Conservation (phyloP, 2,329 filamentous ascomycete species). For the Phyllosticta capitalensis region DNA sequence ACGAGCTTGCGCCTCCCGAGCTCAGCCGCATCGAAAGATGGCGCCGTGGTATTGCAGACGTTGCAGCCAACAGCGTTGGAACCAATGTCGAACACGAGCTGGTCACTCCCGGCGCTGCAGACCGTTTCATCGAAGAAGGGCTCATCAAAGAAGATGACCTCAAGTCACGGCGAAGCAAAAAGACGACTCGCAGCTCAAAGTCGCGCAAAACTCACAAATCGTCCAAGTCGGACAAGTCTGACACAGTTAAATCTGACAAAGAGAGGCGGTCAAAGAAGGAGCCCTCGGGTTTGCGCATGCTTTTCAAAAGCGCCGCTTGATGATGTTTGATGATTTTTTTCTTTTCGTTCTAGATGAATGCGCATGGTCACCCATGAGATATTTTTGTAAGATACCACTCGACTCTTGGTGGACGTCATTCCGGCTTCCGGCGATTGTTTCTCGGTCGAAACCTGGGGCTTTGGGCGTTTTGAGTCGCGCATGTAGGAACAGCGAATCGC, state of each 20-base stretch:
- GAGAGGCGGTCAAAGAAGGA: constrained; percentile 31
- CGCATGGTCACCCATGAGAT: background rate
- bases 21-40: constrained; percentile 52
- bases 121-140: constrained; percentile 36
- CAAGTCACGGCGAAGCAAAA: constrained; percentile 26
- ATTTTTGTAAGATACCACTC: background rate
- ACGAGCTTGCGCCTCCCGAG: constrained; percentile 49
- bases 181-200: constrained; percentile 16
- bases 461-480: background rate
- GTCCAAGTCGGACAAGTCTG: constrained; percentile 19
- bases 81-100: constrained; percentile 58
- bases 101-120: constrained; percentile 48
- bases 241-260: constrained; percentile 23
- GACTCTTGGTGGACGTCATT: background rate
- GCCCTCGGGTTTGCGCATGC: constrained; percentile 31
- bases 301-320: constrained; percentile 25
- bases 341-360: background rate
- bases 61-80: constrained; percentile 42
- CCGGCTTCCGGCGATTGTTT: background rate
- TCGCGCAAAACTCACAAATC: constrained; percentile 15
- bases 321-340: background rate
- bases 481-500: background rate
- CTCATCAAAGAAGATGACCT: constrained; percentile 39
- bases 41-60: constrained; percentile 54
- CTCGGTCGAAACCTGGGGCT: background rate